Percentiles rank a stretch among this genome's conserved stretches.
These are phyloP conservation scores for Rostrohypoxylon terebratum DNA, from an alignment of 495 filamentous ascomycete genomes.

Conservation along the genomic window DNA sequence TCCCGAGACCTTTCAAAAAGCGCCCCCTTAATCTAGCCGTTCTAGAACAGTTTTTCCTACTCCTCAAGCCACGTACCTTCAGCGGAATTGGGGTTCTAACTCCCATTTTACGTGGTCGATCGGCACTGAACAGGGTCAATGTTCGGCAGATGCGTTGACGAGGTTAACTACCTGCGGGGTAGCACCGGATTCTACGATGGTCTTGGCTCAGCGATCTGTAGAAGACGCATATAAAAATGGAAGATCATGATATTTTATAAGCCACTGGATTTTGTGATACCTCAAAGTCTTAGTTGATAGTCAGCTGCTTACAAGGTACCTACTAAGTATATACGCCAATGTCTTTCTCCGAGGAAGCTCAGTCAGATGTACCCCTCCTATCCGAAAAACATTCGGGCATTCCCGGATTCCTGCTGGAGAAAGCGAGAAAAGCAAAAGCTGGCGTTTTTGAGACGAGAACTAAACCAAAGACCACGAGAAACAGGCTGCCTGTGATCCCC, in stretches of 20 bases:
- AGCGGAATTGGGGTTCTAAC: slow-evolving; percentile 10
- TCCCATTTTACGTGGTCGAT: slow-evolving; percentile 22
- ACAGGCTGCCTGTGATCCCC: slow-evolving; percentile 52
- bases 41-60: slow-evolving; percentile 15
- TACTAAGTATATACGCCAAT: slow-evolving; percentile 32
- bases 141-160: slow-evolving; percentile 44
- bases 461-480: slow-evolving; percentile 51
- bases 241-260: not conserved
- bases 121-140: slow-evolving; percentile 37
- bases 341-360: slow-evolving; percentile 51
- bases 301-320: not conserved
- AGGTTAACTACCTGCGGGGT: slow-evolving; percentile 43
- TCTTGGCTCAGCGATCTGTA: slow-evolving; percentile 23
- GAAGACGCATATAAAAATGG: slow-evolving; percentile 22
- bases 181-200: slow-evolving; percentile 11
- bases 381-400: slow-evolving; percentile 60
- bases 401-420: slow-evolving; percentile 53
- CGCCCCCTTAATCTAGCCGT: not conserved
- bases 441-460: slow-evolving; percentile 54
- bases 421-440: slow-evolving; percentile 53
- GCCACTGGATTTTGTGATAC: not conserved
- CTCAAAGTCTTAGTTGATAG: not conserved
- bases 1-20: not conserved
- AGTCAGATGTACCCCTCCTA: slow-evolving; percentile 53
- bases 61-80: not conserved